phyloP scores from a whole-genome alignment of 169 alveolate species.

The Plasmodium fragile region DNA sequence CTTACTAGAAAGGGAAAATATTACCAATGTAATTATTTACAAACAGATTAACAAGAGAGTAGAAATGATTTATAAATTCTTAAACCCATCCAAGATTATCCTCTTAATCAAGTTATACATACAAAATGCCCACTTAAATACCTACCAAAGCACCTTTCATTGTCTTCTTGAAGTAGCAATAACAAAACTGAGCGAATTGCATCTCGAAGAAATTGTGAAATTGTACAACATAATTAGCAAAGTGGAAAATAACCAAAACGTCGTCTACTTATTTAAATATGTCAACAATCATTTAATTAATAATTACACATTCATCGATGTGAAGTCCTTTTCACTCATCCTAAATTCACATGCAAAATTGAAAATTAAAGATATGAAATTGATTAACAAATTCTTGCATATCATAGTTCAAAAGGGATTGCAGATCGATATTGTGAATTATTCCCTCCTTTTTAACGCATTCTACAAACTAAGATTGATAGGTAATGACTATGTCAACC shows the following conservation, averaged over 20 bases:
- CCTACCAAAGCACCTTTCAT: conserved; percentile 39
- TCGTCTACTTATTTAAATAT: conserved; percentile 60
- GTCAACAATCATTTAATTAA: conserved; percentile 62
- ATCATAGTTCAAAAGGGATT: conserved; percentile 41
- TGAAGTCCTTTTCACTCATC: conserved; percentile 61
- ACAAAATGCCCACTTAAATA: conserved; percentile 47
- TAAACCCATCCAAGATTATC: conserved; percentile 56
- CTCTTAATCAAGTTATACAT: conserved; percentile 60
- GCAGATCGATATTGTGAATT: conserved; percentile 45
- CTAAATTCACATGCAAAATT: conserved; percentile 74
- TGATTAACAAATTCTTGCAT: conserved; percentile 67
- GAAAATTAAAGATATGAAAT: conserved; percentile 69
- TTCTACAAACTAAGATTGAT: conserved; percentile 54
- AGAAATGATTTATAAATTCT: conserved; percentile 75
- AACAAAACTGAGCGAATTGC: conserved; percentile 43
- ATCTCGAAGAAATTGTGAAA: conserved; percentile 51
- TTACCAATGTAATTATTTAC: conserved; percentile 47
- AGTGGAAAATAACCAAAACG: conserved; percentile 53
- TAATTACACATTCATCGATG: conserved; percentile 63
- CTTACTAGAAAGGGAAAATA: conserved; percentile 38
- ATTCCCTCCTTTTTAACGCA: conserved; percentile 62
- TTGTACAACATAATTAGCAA: conserved; percentile 64
- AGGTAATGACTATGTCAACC: conserved; percentile 14
- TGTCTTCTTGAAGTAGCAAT: conserved; percentile 66
- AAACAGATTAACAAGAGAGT: conserved; percentile 75